Evolutionary conservation across 2,329 filamentous ascomycete species (phyloP).

Genomic region (Fulvia fulva): DNA sequence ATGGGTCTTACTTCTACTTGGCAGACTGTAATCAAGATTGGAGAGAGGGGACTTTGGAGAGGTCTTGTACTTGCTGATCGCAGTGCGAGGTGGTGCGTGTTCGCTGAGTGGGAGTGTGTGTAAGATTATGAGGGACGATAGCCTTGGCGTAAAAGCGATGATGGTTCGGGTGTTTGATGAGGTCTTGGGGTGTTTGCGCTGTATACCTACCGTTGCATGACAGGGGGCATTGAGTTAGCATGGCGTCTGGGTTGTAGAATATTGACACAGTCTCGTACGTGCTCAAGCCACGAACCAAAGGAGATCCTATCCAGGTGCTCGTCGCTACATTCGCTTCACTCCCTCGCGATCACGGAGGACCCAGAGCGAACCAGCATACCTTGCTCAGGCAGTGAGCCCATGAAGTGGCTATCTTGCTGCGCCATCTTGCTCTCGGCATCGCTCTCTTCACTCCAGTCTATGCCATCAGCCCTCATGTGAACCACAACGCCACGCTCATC

Average conservation of each 20-base stretch:
- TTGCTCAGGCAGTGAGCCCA: too few relatives aligned
- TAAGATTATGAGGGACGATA: neutral
- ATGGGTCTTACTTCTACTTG: slow-evolving; percentile 68
- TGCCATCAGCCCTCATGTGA: too few relatives aligned
- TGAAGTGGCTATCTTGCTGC: too few relatives aligned
- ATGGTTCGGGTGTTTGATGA: neutral
- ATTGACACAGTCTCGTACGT: neutral
- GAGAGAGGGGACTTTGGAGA: slow-evolving; percentile 75
- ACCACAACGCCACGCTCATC: too few relatives aligned
- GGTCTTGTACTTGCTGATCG: slow-evolving; percentile 78
- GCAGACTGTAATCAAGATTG: slow-evolving; percentile 90
- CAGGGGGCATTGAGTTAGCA: neutral
- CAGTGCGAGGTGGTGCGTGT: slow-evolving; percentile 85
- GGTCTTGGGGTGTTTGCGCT: neutral
- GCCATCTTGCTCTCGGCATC: too few relatives aligned
- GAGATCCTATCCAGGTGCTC: neutral
- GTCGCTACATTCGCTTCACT: neutral
- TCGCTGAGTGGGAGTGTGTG: slow-evolving; percentile 77
- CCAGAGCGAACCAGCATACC: too few relatives aligned
- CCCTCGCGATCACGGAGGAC: too few relatives aligned
- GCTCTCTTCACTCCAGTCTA: too few relatives aligned
- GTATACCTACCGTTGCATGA: neutral
- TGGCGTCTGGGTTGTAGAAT: neutral
- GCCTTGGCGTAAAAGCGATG: neutral
- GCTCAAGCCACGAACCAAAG: neutral